Evolutionary conservation across 495 filamentous ascomycete species (phyloP).

Genomic region (Penicillium malachiteum): DNA sequence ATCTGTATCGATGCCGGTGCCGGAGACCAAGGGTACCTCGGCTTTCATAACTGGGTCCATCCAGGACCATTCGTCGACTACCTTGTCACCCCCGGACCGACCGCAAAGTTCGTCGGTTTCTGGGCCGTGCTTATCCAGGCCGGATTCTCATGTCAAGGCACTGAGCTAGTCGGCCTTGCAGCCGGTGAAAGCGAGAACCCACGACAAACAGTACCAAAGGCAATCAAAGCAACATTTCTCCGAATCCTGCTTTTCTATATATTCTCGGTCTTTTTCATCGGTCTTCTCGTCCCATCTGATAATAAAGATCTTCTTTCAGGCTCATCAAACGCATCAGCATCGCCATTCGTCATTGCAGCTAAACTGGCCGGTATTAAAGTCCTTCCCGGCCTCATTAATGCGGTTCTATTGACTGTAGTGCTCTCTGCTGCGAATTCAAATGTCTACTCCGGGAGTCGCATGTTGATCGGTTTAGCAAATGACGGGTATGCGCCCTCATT

Average conservation of each 20-base stretch:
- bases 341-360: slow-evolving; percentile 59
- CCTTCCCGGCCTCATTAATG: slow-evolving; percentile 70
- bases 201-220: slow-evolving; percentile 55
- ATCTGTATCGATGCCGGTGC: slow-evolving; percentile 56
- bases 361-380: slow-evolving; percentile 56
- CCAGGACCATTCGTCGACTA: slow-evolving; percentile 60
- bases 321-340: slow-evolving; percentile 24
- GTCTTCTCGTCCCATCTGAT: slow-evolving; percentile 57
- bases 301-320: slow-evolving; percentile 23
- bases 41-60: slow-evolving; percentile 60
- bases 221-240: slow-evolving; percentile 66
- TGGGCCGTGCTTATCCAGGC: slow-evolving; percentile 44
- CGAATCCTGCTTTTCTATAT: slow-evolving; percentile 67
- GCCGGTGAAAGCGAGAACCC: slow-evolving; percentile 67
- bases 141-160: slow-evolving; percentile 64
- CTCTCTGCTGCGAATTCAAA: slow-evolving; percentile 68
- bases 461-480: slow-evolving; percentile 53
- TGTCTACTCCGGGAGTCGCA: slow-evolving; percentile 64
- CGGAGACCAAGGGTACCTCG: slow-evolving; percentile 51
- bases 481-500: slow-evolving; percentile 52
- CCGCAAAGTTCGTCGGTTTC: slow-evolving; percentile 37
- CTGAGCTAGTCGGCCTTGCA: slow-evolving; percentile 62
- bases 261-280: slow-evolving; percentile 62
- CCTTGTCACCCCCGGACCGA: slow-evolving; percentile 60
- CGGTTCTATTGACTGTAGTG: slow-evolving; percentile 61